phyloP scores from a whole-genome alignment of 805 yeast species.

The Jamesozyma jinghongensis region DNA sequence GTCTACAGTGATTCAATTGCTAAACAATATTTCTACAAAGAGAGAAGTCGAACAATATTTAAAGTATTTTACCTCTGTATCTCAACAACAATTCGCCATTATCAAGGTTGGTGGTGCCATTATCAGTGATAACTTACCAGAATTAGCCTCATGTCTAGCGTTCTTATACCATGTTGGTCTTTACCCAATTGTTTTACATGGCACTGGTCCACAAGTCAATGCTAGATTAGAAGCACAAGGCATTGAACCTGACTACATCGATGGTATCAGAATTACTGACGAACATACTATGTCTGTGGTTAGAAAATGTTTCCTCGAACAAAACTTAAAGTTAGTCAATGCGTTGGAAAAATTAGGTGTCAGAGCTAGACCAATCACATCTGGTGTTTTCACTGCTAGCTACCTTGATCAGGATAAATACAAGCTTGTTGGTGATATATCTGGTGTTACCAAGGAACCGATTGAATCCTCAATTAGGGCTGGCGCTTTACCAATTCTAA shows the following conservation, averaged over 20 bases:
- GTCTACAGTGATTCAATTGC: constrained; percentile 88
- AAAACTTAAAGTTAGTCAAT: constrained; percentile 87
- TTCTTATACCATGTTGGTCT: constrained; percentile 95
- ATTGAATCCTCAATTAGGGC: constrained; percentile 92
- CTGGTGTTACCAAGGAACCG: constrained; percentile 76
- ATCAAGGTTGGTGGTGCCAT: constrained; percentile 99
- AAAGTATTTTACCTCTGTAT: constrained; percentile 91
- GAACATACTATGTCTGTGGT: constrained; percentile 93
- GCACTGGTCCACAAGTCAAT: constrained; percentile 98
- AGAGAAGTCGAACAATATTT: constrained; percentile 97
- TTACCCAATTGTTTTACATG: constrained; percentile 93
- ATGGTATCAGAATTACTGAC: constrained; percentile 95
- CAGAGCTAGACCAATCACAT: constrained; percentile 95
- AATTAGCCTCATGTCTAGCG: constrained; percentile 90
- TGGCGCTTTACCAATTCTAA: constrained; percentile 92
- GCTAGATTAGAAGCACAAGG: constrained; percentile 88
- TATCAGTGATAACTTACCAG: constrained; percentile 87
- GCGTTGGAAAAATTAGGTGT: constrained; percentile 96
- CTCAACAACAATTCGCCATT: constrained; percentile 95
- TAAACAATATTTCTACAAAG: constrained; percentile 94
- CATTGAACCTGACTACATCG: constrained; percentile 89
- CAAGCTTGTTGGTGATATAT: constrained; percentile 85
- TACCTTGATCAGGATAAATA: constrained; percentile 86
- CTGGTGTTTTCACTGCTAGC: constrained; percentile 93
- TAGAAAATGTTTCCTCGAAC: constrained; percentile 89